These are phyloP conservation scores for Tremella fuciformis DNA, from an alignment of 768 basidiomycete species.

Conservation along the genomic window DNA sequence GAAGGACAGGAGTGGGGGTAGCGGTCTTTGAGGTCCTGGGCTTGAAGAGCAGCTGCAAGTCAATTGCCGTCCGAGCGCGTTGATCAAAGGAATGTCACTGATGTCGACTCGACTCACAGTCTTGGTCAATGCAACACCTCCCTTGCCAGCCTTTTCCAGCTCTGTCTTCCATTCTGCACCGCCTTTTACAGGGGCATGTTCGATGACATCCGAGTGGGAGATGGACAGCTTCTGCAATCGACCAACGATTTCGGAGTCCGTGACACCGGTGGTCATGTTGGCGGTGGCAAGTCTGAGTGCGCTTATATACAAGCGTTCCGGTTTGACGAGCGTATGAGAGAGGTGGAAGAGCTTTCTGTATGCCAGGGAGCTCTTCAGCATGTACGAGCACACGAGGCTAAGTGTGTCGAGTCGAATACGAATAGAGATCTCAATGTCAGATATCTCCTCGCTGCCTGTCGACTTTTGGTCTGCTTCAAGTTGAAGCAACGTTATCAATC, in stretches of 20 bases:
- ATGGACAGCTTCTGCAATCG: conserved; percentile 36
- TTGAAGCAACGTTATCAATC: too few relatives aligned
- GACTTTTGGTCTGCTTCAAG: too few relatives aligned
- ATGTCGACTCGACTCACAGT: conserved; percentile 32
- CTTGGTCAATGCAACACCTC: conserved; percentile 38
- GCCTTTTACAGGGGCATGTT: conserved; percentile 65
- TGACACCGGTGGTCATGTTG: neutral
- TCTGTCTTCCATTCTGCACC: conserved; percentile 75
- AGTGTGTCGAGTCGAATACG: too few relatives aligned
- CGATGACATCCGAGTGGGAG: conserved; percentile 50
- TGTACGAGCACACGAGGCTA: too few relatives aligned
- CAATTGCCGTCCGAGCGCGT: neutral
- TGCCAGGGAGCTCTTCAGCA: too few relatives aligned
- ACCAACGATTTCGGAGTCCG: conserved; percentile 34
- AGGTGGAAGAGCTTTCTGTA: too few relatives aligned
- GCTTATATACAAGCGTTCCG: too few relatives aligned
- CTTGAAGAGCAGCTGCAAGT: conserved; percentile 75
- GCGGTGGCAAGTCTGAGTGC: too few relatives aligned
- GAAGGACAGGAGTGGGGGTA: conserved; percentile 76
- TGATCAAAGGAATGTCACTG: neutral
- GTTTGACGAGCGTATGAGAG: too few relatives aligned
- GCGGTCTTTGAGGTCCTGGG: conserved; percentile 92
- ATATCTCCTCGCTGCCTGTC: too few relatives aligned
- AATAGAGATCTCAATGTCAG: too few relatives aligned
- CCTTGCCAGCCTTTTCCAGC: conserved; percentile 55